These are phyloP conservation scores for Trebouxia sp. DNA, from an alignment of 139 green algal species.

Conservation along the genomic window DNA sequence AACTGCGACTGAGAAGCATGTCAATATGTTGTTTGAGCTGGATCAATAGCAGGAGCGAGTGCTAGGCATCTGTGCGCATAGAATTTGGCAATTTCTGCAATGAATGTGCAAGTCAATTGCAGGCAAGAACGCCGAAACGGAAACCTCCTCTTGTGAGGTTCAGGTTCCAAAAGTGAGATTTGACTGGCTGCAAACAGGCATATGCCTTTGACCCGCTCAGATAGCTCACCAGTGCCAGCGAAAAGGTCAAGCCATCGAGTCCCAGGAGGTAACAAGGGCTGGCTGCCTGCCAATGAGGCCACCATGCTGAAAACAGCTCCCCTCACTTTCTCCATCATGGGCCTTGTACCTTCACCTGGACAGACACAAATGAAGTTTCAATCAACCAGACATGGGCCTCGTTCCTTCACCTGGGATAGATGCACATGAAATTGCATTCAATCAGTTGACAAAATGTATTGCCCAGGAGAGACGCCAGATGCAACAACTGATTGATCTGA, in stretches of 20 bases:
- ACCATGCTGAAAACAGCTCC: conserved; percentile 84
- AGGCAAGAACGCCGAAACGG: no score
- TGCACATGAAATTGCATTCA: neutral
- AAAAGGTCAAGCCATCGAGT: conserved; percentile 82
- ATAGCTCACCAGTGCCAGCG: conserved; percentile 5
- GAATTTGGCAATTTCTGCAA: no score
- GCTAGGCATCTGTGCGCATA: no score
- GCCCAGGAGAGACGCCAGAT: neutral
- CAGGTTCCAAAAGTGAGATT: no score
- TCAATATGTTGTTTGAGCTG: no score
- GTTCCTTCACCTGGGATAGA: neutral
- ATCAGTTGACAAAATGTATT: neutral
- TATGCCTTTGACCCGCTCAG: no score
- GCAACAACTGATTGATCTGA: no score
- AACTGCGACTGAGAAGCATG: no score
- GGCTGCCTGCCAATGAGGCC: conserved; percentile 44
- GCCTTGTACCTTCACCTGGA: conserved; percentile 52
- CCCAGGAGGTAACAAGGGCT: conserved; percentile 25
- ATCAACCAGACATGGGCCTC: neutral
- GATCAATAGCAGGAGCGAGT: no score
- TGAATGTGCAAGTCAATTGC: no score
- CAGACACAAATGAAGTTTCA: neutral
- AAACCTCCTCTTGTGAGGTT: no score
- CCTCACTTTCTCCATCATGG: conserved; percentile 90
- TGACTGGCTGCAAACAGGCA: no score